A percentile compares a stretch with the other conserved stretches of the same genome.
These are phyloP conservation scores for Pythium sukuiense DNA, from an alignment of 352 stramenopile species.

Conservation along the genomic window DNA sequence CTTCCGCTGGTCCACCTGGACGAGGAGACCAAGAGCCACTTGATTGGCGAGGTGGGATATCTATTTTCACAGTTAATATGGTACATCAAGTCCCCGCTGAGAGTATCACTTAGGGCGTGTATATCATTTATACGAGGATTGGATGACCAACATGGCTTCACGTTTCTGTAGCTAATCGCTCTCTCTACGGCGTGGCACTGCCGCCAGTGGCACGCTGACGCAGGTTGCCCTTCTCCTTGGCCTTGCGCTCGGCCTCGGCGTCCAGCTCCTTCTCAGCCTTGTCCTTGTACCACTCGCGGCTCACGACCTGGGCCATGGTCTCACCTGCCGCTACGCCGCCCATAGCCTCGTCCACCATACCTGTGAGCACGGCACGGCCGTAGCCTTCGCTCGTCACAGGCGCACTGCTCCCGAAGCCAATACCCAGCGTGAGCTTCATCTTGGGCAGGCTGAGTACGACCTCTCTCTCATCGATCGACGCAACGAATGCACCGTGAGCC, in stretches of 20 bases:
- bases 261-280: constrained; percentile 45
- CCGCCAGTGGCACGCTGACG: constrained; percentile 39
- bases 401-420: constrained; percentile 78
- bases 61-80: constrained; percentile 1
- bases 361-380: constrained; percentile 59
- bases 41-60: constrained; percentile 10
- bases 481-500: constrained; percentile 51
- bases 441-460: constrained; percentile 73
- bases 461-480: constrained; percentile 84
- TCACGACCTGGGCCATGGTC: constrained; percentile 80
- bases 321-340: constrained; percentile 58
- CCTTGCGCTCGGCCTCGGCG: constrained; percentile 22
- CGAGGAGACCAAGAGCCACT: neutral
- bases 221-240: constrained; percentile 32
- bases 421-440: constrained; percentile 80
- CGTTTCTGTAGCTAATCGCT: neutral
- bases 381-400: constrained; percentile 77
- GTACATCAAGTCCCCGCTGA: too few species aligned
- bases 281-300: constrained; percentile 59
- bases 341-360: constrained; percentile 66
- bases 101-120: neutral
- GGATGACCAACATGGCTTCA: neutral
- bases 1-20: neutral
- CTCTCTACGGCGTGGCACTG: constrained; percentile 3
- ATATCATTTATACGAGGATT: constrained; percentile 1